Base-by-base conservation (phyloP, 2,329 filamentous ascomycete genomes). In the Colletotrichum magnum region DNA sequence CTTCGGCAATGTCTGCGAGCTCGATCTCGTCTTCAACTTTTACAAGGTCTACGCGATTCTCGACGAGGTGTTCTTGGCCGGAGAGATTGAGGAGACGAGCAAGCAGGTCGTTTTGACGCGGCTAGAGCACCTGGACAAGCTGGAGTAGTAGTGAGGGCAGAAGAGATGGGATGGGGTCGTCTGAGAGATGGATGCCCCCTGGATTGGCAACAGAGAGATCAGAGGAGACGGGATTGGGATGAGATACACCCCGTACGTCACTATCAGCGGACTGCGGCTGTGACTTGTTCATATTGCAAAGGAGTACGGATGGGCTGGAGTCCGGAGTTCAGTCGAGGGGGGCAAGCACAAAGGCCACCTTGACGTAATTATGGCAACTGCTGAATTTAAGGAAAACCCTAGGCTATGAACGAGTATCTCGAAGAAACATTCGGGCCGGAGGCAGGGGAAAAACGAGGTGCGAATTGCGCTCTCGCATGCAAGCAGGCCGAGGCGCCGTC, bases 1-100 rank as follows among this genome's bases (percentile, higher is more conserved):
- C 84, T 99, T 99, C 81, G 96, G 96, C 73, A 99, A 99, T 81
- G 96, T 99, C 68, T 99, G 96, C 84, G 96, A 99, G 86, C 87
- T 99, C 79, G 96, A 99, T 84, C 85, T 99, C 79, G 90, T 93
- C 74, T 93, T 93, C 84, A 92, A 92, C 83, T 93, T 93, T 75
- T 92, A 92, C 83, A 93, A 93, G 83, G 95, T 99, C 73, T 99
- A 99, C 82, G 96, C 96, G 57, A 99, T 99, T 72, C 90, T 99
- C 32, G 96, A 99, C 79, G 96, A 99, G 84, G 96, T 99, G 21
- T 99, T 99, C 80, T 84, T 99, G 70, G 96, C 96, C 0, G 96
- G 96, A 18, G 96, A 99, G 87, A 97, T 99, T 70, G 94, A 99
- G 83, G 96, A 99, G 88, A 98, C 95, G 71, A 97, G 94, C 80